These are phyloP conservation scores for Leishmania tarentolae DNA, from an alignment of 208 protist genomes.

Conservation along the genomic window DNA sequence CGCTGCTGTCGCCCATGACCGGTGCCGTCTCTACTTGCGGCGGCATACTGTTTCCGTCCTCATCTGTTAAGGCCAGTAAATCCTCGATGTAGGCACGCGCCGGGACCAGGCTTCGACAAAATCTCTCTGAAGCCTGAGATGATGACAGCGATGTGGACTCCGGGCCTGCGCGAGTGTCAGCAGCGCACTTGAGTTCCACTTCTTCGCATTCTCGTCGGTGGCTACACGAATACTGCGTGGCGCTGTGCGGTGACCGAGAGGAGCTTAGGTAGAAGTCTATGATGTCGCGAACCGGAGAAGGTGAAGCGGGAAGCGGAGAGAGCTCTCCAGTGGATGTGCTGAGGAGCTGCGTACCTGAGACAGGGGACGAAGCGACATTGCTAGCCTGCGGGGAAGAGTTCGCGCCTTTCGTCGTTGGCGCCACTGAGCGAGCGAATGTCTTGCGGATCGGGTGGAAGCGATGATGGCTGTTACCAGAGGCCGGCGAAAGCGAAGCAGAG, in stretches of 20 bases:
- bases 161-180: background rate
- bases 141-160: background rate
- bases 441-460: background rate
- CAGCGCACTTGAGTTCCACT: background rate
- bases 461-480: background rate
- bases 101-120: slow-evolving; percentile 13
- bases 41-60: background rate
- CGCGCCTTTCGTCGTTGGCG: background rate
- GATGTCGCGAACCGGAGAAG: slow-evolving; percentile 12
- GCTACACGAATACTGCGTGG: background rate
- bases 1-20: background rate
- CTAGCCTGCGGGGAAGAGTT: background rate
- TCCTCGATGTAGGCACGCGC: slow-evolving; percentile 25
- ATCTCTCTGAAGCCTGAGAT: background rate
- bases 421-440: slow-evolving; percentile 12
- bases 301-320: background rate
- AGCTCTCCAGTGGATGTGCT: background rate
- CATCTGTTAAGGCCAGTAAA: slow-evolving; percentile 19
- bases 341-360: background rate
- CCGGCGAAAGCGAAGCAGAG: background rate
- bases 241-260: slow-evolving; percentile 9
- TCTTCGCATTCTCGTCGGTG: background rate
- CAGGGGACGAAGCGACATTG: background rate
- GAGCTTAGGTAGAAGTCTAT: slow-evolving; percentile 21
- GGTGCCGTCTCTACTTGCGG: background rate